Evolutionary conservation across 345 rosid species (phyloP).

Genomic region (Draba incana): DNA sequence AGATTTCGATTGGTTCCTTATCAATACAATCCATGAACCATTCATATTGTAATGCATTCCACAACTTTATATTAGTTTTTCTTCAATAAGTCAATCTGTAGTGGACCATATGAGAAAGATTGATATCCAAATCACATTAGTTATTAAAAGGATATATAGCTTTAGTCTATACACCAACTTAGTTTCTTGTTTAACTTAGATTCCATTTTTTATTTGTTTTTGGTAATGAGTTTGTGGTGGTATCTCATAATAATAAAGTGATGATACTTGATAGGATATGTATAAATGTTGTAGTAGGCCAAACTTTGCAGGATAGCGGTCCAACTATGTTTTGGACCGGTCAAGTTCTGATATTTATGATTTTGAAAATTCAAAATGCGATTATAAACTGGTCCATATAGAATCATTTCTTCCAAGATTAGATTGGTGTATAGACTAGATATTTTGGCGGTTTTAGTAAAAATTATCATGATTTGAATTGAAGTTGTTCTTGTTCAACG

Average conservation of each 20-base stretch:
- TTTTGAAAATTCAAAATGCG: constrained; percentile 2
- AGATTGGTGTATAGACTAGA: too few relatives aligned
- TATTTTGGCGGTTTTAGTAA: too few relatives aligned
- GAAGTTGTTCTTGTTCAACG: not conserved
- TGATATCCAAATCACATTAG: constrained; percentile 32
- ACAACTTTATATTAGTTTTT: constrained; percentile 32
- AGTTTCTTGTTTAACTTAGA: constrained; percentile 7
- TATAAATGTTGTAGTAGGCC: constrained; percentile 19
- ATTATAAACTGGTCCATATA: not conserved
- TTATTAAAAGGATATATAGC: constrained; percentile 17
- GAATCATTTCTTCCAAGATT: not conserved
- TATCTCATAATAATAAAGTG: constrained; percentile 1
- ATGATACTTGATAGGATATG: not conserved
- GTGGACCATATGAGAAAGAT: constrained; percentile 39
- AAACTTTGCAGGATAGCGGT: constrained; percentile 11
- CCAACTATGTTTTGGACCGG: constrained; percentile 20
- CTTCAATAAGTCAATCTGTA: constrained; percentile 23
- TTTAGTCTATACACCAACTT: constrained; percentile 33
- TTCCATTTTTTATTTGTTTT: not conserved
- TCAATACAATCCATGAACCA: constrained; percentile 26
- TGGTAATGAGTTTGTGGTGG: constrained; percentile 26
- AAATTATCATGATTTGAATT: not conserved
- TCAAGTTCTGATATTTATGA: not conserved
- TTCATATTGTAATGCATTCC: constrained; percentile 21
- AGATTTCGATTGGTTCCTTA: constrained; percentile 28